Evolutionary conservation across 2,329 filamentous ascomycete genomes (phyloP), one percentile per base, ranked within the genome.

Genomic region (Orbilia brochopaga): DNA sequence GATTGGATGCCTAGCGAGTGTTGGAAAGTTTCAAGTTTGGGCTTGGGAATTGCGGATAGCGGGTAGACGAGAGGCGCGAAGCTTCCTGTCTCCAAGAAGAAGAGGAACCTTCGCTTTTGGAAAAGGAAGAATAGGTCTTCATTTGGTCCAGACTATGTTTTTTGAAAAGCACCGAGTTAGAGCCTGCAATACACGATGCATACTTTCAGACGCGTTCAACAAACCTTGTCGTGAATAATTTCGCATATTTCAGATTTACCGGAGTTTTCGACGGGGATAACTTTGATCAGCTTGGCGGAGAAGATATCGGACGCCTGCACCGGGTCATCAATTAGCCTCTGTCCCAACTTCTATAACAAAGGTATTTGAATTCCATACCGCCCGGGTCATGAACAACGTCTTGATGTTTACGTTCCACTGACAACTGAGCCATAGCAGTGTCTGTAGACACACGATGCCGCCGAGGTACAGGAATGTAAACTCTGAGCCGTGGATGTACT

Each of bases 401-500:
- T 88, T 86, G 74, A 97, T 83, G 78, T 92, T 88, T 79, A 99
- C 91, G 78, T 91, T 97, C 94, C 94, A 99, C 82, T 97, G 91
- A 52, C 94, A 99, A 82, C 90, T 93, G 73, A 99, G 85, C 93
- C 94, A 99, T 76, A 92, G 82, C 74, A 99, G 85, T 74, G 90
- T 88, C 82, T 99, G 95, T 64, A 89, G 78, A 10, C 92, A 96
- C 79, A 95, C 84, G 78, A 99, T 97, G 75, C 87, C 85, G 77
- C 90, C 93, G 75, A 89, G 86, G 88, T 91, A 99, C 74, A 99
- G 91, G 79, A 96, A 96, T 0, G 95, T 97, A 93, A 94, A 99
- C 83, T 99, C 94, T 76, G 90, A 88, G n/a, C 89, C 92, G 77
- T 90, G 87, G 75, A 99, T 95, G 82, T 97, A 88, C 78, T 88